These are phyloP conservation scores for Nigrospora oryzae DNA, from an alignment of 2,329 filamentous ascomycete genomes.

Conservation along the genomic window DNA sequence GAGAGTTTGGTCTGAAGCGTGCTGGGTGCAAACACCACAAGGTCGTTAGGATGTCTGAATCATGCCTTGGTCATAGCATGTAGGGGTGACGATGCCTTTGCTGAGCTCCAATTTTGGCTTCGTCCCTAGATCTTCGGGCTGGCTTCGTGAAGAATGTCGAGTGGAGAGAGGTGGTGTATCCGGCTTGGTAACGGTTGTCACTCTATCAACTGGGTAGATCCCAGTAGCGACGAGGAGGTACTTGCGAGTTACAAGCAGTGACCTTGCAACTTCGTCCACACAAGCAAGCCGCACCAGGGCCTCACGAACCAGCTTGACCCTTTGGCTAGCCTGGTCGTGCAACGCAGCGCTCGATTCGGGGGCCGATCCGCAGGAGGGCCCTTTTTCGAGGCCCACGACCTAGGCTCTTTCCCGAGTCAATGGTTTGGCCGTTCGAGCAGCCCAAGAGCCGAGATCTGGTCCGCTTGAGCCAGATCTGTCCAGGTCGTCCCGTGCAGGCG, in stretches of 20 bases:
- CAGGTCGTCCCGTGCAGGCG: too few species aligned
- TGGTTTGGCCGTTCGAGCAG: too few species aligned
- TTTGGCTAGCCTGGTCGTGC: slow-evolving; percentile 41
- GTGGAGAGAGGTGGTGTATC: slow-evolving; percentile 14
- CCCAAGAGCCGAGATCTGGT: too few species aligned
- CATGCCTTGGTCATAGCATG: slow-evolving; percentile 13
- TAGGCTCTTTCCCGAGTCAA: too few species aligned
- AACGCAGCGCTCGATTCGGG: too few species aligned
- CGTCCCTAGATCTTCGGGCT: slow-evolving; percentile 10
- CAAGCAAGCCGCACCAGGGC: slow-evolving; percentile 32
- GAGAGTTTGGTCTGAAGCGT: slow-evolving; percentile 11
- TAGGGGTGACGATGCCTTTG: slow-evolving; percentile 18
- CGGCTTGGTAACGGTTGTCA: slow-evolving; percentile 21
- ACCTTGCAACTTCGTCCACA: slow-evolving; percentile 29
- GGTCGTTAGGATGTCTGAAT: slow-evolving; percentile 13
- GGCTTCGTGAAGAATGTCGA: slow-evolving; percentile 11
- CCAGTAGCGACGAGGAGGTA: slow-evolving; percentile 26
- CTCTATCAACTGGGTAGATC: slow-evolving; percentile 29
- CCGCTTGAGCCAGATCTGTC: too few species aligned
- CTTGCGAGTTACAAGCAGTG: slow-evolving; percentile 30
- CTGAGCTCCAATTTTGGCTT: slow-evolving; percentile 16
- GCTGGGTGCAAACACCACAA: slow-evolving; percentile 16
- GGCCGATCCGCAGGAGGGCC: too few species aligned
- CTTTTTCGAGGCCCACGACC: too few species aligned
- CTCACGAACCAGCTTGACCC: slow-evolving; percentile 17